These are phyloP conservation scores for Anaeromyces robustus DNA, from an alignment of 192 early-diverging fungal species.

Conservation along the genomic window DNA sequence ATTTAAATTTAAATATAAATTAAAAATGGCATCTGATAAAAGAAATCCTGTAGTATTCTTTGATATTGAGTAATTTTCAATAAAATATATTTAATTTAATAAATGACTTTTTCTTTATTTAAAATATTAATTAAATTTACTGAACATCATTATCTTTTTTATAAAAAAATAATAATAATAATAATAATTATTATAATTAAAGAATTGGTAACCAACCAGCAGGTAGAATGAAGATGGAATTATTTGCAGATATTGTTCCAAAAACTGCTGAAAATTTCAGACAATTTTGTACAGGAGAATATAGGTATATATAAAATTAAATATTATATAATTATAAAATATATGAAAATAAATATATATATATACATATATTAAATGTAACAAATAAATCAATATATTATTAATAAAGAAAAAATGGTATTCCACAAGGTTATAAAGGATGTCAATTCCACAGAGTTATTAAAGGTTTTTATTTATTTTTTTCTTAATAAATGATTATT, in stretches of 20 bases:
- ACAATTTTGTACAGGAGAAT: slow-evolving; percentile 86
- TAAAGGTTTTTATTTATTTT: slow-evolving; percentile 42
- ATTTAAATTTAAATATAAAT: background rate
- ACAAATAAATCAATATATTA: background rate
- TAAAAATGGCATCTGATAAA: background rate
- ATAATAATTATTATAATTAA: background rate
- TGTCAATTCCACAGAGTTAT: slow-evolving; percentile 74
- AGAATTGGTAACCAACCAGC: background rate
- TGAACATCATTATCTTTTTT: too few species aligned
- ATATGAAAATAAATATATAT: too few species aligned
- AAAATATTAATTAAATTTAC: too few species aligned
- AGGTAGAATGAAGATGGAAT: background rate
- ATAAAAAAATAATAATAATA: too few species aligned
- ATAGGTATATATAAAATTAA: slow-evolving; percentile 30
- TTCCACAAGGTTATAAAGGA: slow-evolving; percentile 74
- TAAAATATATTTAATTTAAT: too few species aligned
- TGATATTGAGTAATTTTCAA: background rate
- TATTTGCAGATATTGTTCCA: background rate
- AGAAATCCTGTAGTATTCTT: background rate
- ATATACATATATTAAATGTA: background rate
- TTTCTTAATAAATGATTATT: too few species aligned
- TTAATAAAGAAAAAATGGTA: slow-evolving; percentile 39
- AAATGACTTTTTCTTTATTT: too few species aligned
- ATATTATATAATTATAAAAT: too few species aligned
- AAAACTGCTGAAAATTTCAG: slow-evolving; percentile 10